A percentile compares a stretch with the other conserved stretches of the same genome.
These are phyloP conservation scores for Nicotiana paniculata DNA, from an alignment of 257 asterid genomes.

Conservation along the genomic window DNA sequence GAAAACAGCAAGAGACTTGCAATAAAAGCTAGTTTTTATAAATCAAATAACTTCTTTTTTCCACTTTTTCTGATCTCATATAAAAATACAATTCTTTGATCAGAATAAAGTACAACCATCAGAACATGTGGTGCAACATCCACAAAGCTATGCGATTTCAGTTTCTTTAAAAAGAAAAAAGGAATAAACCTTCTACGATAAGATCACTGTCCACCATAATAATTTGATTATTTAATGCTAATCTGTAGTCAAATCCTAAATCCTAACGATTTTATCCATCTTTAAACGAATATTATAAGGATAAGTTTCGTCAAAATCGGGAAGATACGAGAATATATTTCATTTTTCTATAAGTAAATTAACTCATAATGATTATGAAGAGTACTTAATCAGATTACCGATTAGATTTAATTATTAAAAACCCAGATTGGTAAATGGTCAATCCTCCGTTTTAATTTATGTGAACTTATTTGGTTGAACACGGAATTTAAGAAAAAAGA, in stretches of 20 bases:
- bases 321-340: neutral
- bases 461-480: too few species aligned
- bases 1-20: too few species aligned
- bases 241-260: neutral
- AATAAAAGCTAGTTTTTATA: too few species aligned
- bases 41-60: too few species aligned
- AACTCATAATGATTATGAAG: neutral
- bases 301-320: neutral
- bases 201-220: neutral
- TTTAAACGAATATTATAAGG: neutral
- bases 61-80: neutral
- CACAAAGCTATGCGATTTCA: neutral
- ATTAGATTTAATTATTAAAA: neutral
- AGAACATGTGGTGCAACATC: neutral
- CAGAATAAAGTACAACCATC: neutral
- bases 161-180: neutral
- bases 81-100: too few species aligned
- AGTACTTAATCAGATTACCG: neutral
- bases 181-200: neutral
- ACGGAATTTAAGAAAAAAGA: too few species aligned
- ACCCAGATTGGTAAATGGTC: neutral
- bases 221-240: neutral
- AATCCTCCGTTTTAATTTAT: too few species aligned
- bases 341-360: neutral
- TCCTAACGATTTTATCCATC: neutral